A percentile compares a stretch with the other conserved stretches of the same genome.
Evolutionary conservation across 1,139 yeast genomes (phyloP).

Genomic region (Zygosaccharomyces pseudobailii): DNA sequence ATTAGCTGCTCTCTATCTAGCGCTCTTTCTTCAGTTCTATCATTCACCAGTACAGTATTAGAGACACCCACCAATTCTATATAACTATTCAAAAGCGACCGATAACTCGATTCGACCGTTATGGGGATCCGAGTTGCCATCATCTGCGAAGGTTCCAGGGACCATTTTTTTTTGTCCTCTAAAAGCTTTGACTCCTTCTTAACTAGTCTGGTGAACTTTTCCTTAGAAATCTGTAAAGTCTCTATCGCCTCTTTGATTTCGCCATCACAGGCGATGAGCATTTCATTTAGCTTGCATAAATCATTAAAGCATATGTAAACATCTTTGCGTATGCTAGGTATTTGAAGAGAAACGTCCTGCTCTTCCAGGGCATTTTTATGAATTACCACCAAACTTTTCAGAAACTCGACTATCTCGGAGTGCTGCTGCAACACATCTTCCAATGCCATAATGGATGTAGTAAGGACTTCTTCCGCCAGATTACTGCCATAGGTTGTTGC

Average conservation of each 20-base stretch:
- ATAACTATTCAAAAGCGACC: constrained; percentile 20
- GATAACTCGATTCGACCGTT: constrained; percentile 18
- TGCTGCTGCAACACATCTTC: constrained; percentile 25
- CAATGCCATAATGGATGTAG: constrained; percentile 15
- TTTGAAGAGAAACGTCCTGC: constrained; percentile 11
- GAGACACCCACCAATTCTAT: constrained; percentile 24
- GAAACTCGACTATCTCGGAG: constrained; percentile 20
- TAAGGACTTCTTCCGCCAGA: not conserved
- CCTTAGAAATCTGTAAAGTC: constrained; percentile 12
- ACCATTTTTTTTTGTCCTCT: constrained; percentile 17
- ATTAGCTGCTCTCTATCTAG: not conserved
- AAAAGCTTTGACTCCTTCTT: constrained; percentile 10
- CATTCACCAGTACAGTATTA: constrained; percentile 21
- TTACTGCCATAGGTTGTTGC: not conserved
- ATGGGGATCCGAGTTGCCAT: constrained; percentile 3
- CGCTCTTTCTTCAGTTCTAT: not conserved
- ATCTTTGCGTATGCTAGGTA: constrained; percentile 26
- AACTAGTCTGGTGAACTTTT: constrained; percentile 14
- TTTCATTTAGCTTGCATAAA: constrained; percentile 22
- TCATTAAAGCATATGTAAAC: constrained; percentile 28
- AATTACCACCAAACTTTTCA: constrained; percentile 16
- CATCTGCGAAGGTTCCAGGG: not conserved
- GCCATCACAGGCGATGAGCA: constrained; percentile 26
- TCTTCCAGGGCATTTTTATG: constrained; percentile 24
- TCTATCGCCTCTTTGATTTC: constrained; percentile 22